Evolutionary conservation across 306 rosid genomes (phyloP), one percentile per base, ranked within the genome.

Genomic region (Begonia peltatifolia): DNA sequence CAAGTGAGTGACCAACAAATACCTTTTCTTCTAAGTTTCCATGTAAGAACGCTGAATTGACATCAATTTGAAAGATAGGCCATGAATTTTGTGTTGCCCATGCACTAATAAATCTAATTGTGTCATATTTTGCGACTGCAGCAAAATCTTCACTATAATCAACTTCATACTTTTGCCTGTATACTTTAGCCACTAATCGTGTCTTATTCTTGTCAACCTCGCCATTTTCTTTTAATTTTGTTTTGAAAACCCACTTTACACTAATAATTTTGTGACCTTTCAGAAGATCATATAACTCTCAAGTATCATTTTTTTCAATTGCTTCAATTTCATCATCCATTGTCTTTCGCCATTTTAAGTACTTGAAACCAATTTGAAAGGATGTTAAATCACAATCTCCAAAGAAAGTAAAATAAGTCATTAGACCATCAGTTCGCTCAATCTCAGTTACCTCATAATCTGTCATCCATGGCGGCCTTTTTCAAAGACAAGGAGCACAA

Each of bases 381-480:
- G 22, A 6, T 15, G 2, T 12, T 9, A 55, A 60, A 9, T 54
- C 49, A 47, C 43, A 55, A 8, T 55, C 25, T 36, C 4, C 10
- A 47, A 35, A 22, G 1, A 30, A 0, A 47, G 20, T 42, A 47
- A 47, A 47, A 2, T 47, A 6, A 0, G 30, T 47, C 1, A 23
- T n/a, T 9, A 42, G 42, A 12, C 23, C 15, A 0, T 59, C 16
- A 11, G 11, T 7, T 1, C 22, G 2, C 2, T 44, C 52, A 23
- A 57, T 25, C 12, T 12, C 22, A 6, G 12, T 56, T 55, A 48
- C 50, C 53, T 16, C 62, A 49, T 63, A 55, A 20, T 63, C 17
- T 0, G 2, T 0, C 68, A 56, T 55, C 68, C 51, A 63, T 30
- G 41, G 7, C 0, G 41, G 23, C n/a, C 41, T 17, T 11, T 9